Base-by-base conservation (phyloP, 192 early-diverging fungal genomes). In the Entophlyctis luteolus region DNA sequence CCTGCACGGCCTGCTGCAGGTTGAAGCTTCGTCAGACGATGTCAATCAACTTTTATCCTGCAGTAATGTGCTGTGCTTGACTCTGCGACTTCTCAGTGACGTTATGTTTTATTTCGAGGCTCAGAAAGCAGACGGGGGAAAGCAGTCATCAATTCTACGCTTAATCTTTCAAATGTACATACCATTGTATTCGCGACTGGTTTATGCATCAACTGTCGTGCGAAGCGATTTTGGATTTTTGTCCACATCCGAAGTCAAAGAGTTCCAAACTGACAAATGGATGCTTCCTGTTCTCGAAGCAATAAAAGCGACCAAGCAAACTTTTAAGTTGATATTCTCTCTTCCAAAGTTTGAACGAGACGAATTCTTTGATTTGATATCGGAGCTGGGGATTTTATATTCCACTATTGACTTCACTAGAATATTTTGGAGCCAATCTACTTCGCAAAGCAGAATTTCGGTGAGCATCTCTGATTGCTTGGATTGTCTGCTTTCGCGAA, bases 221-320 rank as follows among this genome's bases (percentile, higher is more conserved):
- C 6, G n/a, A 0, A 20, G 16, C 1, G 22, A 66, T 10, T 32
- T 33, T 4, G 20, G 18, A 65, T 32, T 22, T 1, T 66, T 52
- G 22, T 12, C 36, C 6, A 14, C 22, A 25, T 49, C 60, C n/a
- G 35, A 29, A 10, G 2, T 38, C 3, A 54, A 36, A 35, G 32
- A 53, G 1, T 12, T 25, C 5, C 63, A 54, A 28, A 54, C 33
- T 28, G 63, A 66, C 3, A 66, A 66, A 66, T 66, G 63, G 63
- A 1, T 66, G 1, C 18, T n/a, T 10, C n/a, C 49, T 4, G 12
- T 66, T 10, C 3, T 54, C 10, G 23, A 48, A 16, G 32, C 63
- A 14, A 10, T 66, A 18, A 39, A 10, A 31, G 63, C 63, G 1
- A 55, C 50, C 1, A 14, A 31, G 45, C 4, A 29, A 20, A 25